Percentiles rank a stretch among this genome's conserved stretches.
Conservation (phyloP, 2,329 filamentous ascomycete species). For the Alternaria sp. region DNA sequence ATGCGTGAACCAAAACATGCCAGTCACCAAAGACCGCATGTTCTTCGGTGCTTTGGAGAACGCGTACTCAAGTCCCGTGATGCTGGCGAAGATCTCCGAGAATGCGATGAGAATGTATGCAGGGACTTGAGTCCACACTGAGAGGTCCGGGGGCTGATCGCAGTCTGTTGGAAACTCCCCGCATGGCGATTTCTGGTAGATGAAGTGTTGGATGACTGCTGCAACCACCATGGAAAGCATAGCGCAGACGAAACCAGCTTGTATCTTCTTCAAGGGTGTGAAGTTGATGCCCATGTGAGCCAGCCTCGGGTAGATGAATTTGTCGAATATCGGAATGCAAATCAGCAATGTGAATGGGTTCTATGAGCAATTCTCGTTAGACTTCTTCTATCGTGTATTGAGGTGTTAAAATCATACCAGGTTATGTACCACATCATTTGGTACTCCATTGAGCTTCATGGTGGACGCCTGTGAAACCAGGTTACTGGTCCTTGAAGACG, state of each 20-base stretch:
- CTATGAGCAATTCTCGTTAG: neutral
- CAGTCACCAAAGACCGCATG: conserved; percentile 56
- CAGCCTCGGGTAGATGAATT: conserved; percentile 69
- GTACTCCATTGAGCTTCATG: conserved; percentile 64
- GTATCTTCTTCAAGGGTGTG: conserved; percentile 77
- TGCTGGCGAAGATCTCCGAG: conserved; percentile 66
- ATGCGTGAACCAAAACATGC: conserved; percentile 42
- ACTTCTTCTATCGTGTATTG: neutral
- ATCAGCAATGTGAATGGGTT: conserved; percentile 77
- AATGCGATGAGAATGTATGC: conserved; percentile 61
- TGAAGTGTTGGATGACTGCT: conserved; percentile 62
- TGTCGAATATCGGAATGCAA: conserved; percentile 71
- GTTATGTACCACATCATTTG: conserved; percentile 79
- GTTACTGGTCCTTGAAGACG: conserved; percentile 62
- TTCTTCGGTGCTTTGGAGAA: conserved; percentile 73
- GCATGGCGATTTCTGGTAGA: conserved; percentile 55
- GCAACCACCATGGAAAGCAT: conserved; percentile 66
- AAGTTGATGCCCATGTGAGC: conserved; percentile 68
- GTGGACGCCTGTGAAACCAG: conserved; percentile 59
- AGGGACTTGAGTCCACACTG: conserved; percentile 60
- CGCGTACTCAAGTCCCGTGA: conserved; percentile 73
- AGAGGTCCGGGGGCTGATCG: conserved; percentile 51
- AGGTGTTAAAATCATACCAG: conserved; percentile 44
- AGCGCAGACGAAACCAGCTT: conserved; percentile 71
- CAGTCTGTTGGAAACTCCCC: conserved; percentile 49